Evolutionary conservation across 306 rosid species (phyloP), one percentile per base, ranked within the genome.

Genomic region (Prunus dulcis): DNA sequence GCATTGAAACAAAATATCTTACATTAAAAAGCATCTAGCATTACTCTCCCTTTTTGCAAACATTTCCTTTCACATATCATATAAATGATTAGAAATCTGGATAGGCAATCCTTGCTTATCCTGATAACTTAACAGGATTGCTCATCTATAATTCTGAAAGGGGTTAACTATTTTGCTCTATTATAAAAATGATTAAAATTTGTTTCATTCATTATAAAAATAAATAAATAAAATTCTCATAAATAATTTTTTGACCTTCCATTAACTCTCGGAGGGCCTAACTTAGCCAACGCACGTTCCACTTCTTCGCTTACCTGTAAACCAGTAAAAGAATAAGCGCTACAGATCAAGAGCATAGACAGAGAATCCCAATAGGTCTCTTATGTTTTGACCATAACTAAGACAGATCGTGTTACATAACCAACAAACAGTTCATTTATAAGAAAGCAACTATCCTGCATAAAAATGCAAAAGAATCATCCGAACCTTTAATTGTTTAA

Each of bases 221-320:
- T 23, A 61, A 46, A 61, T 19, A 9, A 47, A 47, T 13, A 11
- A 47, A 47, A 47, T 47, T 12, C 43, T 67, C 69, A 69, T 61
- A 38, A 71, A 75, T 57, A 71, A 45, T 25, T 79, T 64, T 81
- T 41, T 53, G 30, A 93, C 97, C 98, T 93, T 88, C 97, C 98
- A 64, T 45, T 49, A 71, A 88, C 80, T 85, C 86, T 91, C 46
- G 97, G 82, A 76, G 98, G 98, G 66, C 98, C 97, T 69, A 91
- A 82, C 88, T 89, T 93, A 50, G 95, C 91, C 79, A 93, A 78
- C 43, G 98, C 98, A 67, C 98, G 97, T 83, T 93, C 98, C 80
- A 93, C 98, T 82, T 93, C 98, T 81, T 93, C 98, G 62, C 98
- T 93, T 32, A 93, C 98, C 98, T 93, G 89, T 89, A 74, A 69